Evolutionary conservation across 169 alveolate genomes (phyloP).

Genomic region (Plasmodium adleri): DNA sequence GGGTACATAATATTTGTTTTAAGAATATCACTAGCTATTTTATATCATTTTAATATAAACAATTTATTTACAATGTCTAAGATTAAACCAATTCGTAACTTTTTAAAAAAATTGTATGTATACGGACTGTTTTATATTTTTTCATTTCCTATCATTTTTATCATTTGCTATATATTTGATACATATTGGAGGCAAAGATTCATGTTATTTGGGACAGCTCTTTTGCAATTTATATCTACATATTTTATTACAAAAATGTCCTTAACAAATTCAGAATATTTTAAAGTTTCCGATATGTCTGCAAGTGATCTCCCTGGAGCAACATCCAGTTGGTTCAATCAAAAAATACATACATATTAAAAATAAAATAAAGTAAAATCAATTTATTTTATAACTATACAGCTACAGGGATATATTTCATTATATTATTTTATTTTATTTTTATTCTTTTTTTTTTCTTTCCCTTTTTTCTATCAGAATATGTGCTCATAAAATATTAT

Average conservation of each 20-base stretch:
- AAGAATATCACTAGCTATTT: constrained; percentile 45
- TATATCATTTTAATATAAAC: constrained; percentile 64
- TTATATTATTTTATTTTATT: background rate
- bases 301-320: constrained; percentile 77
- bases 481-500: no score
- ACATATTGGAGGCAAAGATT: constrained; percentile 73
- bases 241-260: constrained; percentile 72
- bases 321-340: constrained; percentile 72
- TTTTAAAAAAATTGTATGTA: constrained; percentile 54
- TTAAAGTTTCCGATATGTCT: constrained; percentile 75
- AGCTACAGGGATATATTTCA: background rate
- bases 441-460: background rate
- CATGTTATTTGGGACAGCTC: constrained; percentile 69
- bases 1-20: constrained; percentile 63
- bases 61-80: constrained; percentile 47
- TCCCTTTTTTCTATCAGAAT: no score
- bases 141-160: constrained; percentile 74
- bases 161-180: constrained; percentile 71
- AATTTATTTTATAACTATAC: background rate
- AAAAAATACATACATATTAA: constrained; percentile 50
- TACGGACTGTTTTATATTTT: constrained; percentile 61
- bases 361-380: background rate
- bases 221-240: constrained; percentile 55
- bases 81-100: constrained; percentile 37
- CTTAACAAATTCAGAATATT: constrained; percentile 71